Percentiles rank a stretch among this genome's conserved stretches.
Evolutionary conservation across 169 alveolate species (phyloP).

Genomic region (Plasmodium fragile): DNA sequence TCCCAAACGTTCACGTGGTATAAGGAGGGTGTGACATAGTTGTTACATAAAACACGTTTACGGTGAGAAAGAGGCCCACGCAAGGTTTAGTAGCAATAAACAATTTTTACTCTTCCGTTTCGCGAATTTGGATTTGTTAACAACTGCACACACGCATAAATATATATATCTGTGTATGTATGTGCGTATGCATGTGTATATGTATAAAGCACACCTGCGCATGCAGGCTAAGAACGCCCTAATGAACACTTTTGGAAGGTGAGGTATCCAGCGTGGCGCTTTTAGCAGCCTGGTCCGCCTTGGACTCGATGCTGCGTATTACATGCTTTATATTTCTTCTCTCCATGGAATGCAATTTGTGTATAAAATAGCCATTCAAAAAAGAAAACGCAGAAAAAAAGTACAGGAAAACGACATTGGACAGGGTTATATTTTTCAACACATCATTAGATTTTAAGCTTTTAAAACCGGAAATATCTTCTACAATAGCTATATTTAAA

Average conservation of each 20-base stretch:
- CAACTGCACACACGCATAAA: background rate
- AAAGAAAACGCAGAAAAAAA: constrained; percentile 55
- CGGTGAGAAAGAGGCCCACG: background rate
- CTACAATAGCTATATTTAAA: constrained; percentile 63
- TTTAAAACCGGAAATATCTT: constrained; percentile 56
- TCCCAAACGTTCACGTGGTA: background rate
- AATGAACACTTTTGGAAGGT: constrained; percentile 1
- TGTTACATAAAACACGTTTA: background rate
- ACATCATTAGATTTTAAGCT: constrained; percentile 55
- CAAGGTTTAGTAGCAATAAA: background rate
- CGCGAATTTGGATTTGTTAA: background rate
- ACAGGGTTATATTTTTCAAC: constrained; percentile 53
- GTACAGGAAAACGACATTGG: constrained; percentile 66
- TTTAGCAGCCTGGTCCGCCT: constrained; percentile 21
- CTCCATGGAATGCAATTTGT: constrained; percentile 60
- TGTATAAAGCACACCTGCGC: background rate
- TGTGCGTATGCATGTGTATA: background rate
- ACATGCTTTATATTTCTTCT: constrained; percentile 58
- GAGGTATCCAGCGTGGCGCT: background rate
- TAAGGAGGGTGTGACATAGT: background rate
- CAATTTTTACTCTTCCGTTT: constrained; percentile 5
- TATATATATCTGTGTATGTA: background rate
- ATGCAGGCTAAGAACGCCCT: background rate
- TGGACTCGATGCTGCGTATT: constrained; percentile 59
- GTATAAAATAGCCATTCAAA: constrained; percentile 54